Evolutionary conservation across 2,329 filamentous ascomycete species (phyloP).

Genomic region (Hortaea sp.): DNA sequence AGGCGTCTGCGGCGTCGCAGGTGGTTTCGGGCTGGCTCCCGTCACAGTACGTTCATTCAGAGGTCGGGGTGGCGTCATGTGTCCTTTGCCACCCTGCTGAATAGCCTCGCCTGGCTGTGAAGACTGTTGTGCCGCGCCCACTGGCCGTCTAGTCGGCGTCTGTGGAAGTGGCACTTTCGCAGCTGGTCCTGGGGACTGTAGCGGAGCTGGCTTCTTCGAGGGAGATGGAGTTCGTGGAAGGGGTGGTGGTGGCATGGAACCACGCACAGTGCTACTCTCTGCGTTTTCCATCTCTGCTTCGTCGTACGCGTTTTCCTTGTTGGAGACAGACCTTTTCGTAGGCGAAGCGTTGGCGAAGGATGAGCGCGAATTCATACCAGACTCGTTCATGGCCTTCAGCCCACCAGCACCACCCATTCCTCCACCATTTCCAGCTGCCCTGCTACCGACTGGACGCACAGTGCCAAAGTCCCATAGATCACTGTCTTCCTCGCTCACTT

Average conservation of each 20-base stretch:
- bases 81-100: not conserved
- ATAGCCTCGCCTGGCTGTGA: not conserved
- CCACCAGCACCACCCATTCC: slow-evolving; percentile 36
- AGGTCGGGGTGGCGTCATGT: slow-evolving; percentile 25
- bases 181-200: slow-evolving; percentile 30
- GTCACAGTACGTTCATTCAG: slow-evolving; percentile 13
- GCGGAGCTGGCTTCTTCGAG: slow-evolving; percentile 27
- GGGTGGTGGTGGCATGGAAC: slow-evolving; percentile 24
- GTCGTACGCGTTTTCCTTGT: slow-evolving; percentile 25
- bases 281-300: slow-evolving; percentile 13
- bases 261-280: slow-evolving; percentile 13
- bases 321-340: slow-evolving; percentile 21
- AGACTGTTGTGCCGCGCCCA: slow-evolving; percentile 5
- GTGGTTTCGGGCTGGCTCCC: slow-evolving; percentile 19
- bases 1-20: slow-evolving; percentile 22
- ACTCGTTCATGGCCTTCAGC: slow-evolving; percentile 66
- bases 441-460: slow-evolving; percentile 60
- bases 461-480: slow-evolving; percentile 99
- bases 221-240: slow-evolving; percentile 32
- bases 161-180: slow-evolving; percentile 35
- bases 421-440: slow-evolving; percentile 37
- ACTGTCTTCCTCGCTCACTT: slow-evolving; percentile 55
- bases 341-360: slow-evolving; percentile 31
- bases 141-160: slow-evolving; percentile 34
- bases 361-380: slow-evolving; percentile 63